Base-by-base conservation (phyloP, 2,329 filamentous ascomycete genomes). In the Aotearoamyces nothofagi region DNA sequence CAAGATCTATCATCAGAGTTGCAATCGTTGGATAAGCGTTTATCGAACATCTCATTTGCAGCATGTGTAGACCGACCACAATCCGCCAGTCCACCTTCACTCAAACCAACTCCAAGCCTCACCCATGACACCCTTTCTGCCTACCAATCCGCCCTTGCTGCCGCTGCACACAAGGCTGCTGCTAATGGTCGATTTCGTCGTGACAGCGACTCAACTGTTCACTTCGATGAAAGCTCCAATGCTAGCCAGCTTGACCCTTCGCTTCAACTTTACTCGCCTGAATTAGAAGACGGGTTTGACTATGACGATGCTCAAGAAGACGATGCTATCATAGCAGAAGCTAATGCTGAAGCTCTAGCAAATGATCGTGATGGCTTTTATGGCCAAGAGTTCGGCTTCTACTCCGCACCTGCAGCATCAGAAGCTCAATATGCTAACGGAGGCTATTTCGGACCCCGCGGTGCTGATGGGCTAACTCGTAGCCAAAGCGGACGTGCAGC, bases 331-430 rank as follows among this genome's bases (percentile, higher is more conserved):
- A 92, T 98, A 35, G 87, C 86, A 0, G 90, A 84, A 33, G 90
- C 90, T 4, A 98, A 98, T 42, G 86, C 87, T 1, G 86, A 90
- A 49, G 90, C 80, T 1, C 62, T 98, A 5, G 87, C 90, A 25
- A 86, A 83, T 40, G 90, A 98, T 45, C 77, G 77, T 5, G 87
- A 94, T 38, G 87, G 83, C 1, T 92, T 90, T 58, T 98, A 98
- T 46, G 90, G 90, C 0, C 78, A 84, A 41, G 90, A 98, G 50
- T 98, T 98, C 46, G 86, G 84, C 1, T 98, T 98, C 51, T 98
- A 93, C 50, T 83, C 86, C 1, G 60, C 63, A 2, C 66, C 69
- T 0, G 40, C 55, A 4, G 49, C 49, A 10, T 50, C 55, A 8
- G 49, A 54, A 24, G 48, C 53, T 1, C 54, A 50, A 22, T 80